Conservation (phyloP, 2,329 filamentous ascomycete species). For the Venturia carpophila region DNA sequence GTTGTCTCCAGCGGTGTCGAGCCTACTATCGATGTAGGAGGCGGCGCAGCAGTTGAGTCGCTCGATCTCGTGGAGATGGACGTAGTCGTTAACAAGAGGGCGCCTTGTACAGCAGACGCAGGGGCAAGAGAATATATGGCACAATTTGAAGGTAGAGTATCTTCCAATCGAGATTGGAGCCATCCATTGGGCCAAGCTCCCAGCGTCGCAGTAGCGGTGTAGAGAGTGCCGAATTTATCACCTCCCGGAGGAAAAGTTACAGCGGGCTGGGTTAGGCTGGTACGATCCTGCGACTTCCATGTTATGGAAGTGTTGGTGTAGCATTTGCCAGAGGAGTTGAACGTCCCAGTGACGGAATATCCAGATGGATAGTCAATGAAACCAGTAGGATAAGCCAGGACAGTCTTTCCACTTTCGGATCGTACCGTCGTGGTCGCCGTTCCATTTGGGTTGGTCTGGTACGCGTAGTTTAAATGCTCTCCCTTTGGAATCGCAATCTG, state of each 20-base stretch:
- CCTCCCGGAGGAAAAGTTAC: neutral
- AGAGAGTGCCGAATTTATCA: neutral
- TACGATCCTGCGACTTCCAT: conserved; percentile 4
- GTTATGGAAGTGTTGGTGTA: conserved; percentile 2
- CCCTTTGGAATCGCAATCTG: neutral
- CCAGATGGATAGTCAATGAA: neutral
- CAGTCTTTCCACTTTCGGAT: neutral
- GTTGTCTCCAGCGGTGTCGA: neutral
- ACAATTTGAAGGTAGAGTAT: neutral
- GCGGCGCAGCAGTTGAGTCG: neutral
- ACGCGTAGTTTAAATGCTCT: neutral
- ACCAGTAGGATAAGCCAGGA: neutral
- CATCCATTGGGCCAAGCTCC: neutral
- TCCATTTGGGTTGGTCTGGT: neutral
- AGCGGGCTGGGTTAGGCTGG: neutral
- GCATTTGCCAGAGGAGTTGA: conserved; percentile 8
- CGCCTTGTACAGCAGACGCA: conserved; percentile 3
- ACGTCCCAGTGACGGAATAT: neutral
- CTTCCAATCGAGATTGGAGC: neutral
- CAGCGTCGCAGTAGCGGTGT: neutral
- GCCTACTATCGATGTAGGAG: neutral
- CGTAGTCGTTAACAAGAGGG: neutral
- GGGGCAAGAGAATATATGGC: neutral
- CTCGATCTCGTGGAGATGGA: neutral
- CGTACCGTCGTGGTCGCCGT: neutral